phyloP scores from a whole-genome alignment of 768 basidiomycete genomes.

The Panellus pusillus region DNA sequence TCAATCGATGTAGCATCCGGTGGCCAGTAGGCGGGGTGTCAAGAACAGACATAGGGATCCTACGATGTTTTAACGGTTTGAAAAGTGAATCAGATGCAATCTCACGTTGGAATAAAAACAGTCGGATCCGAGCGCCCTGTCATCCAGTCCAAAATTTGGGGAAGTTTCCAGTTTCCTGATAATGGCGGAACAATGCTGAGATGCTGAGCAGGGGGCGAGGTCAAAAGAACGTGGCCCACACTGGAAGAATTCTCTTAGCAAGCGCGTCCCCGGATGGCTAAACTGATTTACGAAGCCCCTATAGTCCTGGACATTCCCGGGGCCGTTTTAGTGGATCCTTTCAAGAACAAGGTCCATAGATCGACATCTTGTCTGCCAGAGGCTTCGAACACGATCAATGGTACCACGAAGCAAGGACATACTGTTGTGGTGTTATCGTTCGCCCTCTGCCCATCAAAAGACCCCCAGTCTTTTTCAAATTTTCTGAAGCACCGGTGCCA shows the following conservation, averaged over 20 bases:
- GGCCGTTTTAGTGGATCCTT: conserved; percentile 3
- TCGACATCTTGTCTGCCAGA: conserved; percentile 14
- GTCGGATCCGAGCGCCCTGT: conserved; percentile 13
- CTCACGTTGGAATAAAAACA: conserved; percentile 20
- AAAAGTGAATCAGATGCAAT: not conserved
- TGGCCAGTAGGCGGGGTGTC: conserved; percentile 31
- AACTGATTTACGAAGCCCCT: conserved; percentile 42
- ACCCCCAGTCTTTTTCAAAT: conserved; percentile 36
- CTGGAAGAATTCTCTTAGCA: conserved; percentile 33
- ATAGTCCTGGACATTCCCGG: conserved; percentile 22
- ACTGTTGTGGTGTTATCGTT: conserved; percentile 39
- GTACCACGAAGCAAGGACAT: conserved; percentile 7
- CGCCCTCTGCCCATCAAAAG: conserved; percentile 35
- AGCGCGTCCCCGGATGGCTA: not conserved
- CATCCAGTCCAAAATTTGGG: conserved; percentile 17
- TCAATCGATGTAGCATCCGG: conserved; percentile 44
- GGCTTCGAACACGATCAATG: not conserved
- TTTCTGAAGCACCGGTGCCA: conserved; percentile 33
- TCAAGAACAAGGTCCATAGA: conserved; percentile 2
- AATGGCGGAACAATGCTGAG: conserved; percentile 13
- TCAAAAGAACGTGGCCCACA: conserved; percentile 57
- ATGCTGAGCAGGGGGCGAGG: conserved; percentile 13
- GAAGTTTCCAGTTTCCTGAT: conserved; percentile 16
- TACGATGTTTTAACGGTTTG: conserved; percentile 21
- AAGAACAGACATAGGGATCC: conserved; percentile 39